These are phyloP conservation scores for Auricularia heimuer DNA, from an alignment of 768 basidiomycete species.

Conservation along the genomic window DNA sequence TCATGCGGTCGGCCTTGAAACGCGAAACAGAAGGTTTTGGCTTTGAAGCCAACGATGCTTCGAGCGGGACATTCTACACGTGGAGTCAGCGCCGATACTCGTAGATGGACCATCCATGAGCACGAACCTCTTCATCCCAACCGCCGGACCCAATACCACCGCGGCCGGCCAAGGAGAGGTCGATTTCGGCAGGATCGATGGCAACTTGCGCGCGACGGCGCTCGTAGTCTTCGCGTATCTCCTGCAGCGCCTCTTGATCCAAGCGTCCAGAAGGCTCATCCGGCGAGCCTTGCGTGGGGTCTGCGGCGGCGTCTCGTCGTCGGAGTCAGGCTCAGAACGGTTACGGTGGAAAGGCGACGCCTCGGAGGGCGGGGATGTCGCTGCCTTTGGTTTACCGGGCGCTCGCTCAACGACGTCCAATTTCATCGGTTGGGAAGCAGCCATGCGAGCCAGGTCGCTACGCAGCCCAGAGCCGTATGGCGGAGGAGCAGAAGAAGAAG, in stretches of 20 bases:
- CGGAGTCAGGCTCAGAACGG: slow-evolving; percentile 1
- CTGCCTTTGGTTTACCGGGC: neutral
- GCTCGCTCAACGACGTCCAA: slow-evolving; percentile 5
- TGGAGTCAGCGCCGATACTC: too few species aligned
- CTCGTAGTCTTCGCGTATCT: neutral
- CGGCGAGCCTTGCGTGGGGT: neutral
- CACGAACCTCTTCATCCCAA: slow-evolving; percentile 4
- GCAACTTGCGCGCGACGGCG: neutral
- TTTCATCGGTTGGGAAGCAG: slow-evolving; percentile 1
- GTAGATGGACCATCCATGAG: neutral
- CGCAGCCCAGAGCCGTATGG: neutral
- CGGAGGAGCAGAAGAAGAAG: neutral
- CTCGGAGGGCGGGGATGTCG: neutral
- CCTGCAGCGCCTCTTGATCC: neutral
- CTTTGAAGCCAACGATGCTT: neutral
- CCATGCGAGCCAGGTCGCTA: neutral
- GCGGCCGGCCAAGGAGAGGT: neutral
- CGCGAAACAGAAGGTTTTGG: slow-evolving; percentile 1
- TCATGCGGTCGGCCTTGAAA: slow-evolving; percentile 4
- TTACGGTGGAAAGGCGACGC: neutral
- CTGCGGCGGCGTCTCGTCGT: slow-evolving; percentile 3
- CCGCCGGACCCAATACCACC: slow-evolving; percentile 4
- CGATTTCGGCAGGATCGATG: neutral
- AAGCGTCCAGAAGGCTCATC: neutral
- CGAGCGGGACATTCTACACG: neutral